Conservation (phyloP, 306 rosid genomes). For the Gillenia trifoliata region DNA sequence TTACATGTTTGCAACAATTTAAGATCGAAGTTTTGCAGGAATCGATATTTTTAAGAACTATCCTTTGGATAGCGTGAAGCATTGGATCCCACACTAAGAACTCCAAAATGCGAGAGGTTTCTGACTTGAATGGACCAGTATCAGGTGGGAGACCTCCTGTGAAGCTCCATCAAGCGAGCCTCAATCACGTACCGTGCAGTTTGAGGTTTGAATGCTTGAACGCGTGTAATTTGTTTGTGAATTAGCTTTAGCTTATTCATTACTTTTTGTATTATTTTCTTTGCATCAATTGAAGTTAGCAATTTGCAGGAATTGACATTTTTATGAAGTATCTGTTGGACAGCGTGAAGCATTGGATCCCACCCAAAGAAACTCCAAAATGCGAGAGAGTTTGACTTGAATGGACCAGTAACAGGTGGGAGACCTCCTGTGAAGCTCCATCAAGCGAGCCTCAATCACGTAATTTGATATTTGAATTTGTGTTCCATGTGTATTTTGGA, state of each 20-base stretch:
- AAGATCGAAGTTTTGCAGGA: slow-evolving; percentile 60
- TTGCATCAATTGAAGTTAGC: slow-evolving; percentile 24
- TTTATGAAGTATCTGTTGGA: slow-evolving; percentile 27
- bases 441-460: slow-evolving; percentile 66
- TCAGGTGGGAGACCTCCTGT: slow-evolving; percentile 99
- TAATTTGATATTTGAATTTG: not conserved
- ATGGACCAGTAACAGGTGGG: slow-evolving; percentile 96
- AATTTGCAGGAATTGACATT: slow-evolving; percentile 56
- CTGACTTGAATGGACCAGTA: slow-evolving; percentile 80
- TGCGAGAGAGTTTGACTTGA: slow-evolving; percentile 72
- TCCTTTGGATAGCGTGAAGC: slow-evolving; percentile 65
- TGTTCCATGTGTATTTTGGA: not conserved
- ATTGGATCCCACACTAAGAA: slow-evolving; percentile 90
- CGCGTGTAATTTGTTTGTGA: not conserved
- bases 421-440: slow-evolving; percentile 98
- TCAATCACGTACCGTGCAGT: slow-evolving; percentile 51
- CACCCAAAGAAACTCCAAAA: slow-evolving; percentile 88
- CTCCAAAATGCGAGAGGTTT: slow-evolving; percentile 93
- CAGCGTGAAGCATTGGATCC: slow-evolving; percentile 98
- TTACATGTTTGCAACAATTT: slow-evolving; percentile 15
- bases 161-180: slow-evolving; percentile 95
- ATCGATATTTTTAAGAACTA: slow-evolving; percentile 31
- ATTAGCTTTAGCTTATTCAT: not conserved
- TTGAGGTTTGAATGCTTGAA: slow-evolving; percentile 51
- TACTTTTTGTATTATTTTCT: not conserved